Percentiles rank a stretch among this genome's conserved stretches.
Conservation (phyloP, 1,284 basidiomycete genomes). For the Ustilago sp. region DNA sequence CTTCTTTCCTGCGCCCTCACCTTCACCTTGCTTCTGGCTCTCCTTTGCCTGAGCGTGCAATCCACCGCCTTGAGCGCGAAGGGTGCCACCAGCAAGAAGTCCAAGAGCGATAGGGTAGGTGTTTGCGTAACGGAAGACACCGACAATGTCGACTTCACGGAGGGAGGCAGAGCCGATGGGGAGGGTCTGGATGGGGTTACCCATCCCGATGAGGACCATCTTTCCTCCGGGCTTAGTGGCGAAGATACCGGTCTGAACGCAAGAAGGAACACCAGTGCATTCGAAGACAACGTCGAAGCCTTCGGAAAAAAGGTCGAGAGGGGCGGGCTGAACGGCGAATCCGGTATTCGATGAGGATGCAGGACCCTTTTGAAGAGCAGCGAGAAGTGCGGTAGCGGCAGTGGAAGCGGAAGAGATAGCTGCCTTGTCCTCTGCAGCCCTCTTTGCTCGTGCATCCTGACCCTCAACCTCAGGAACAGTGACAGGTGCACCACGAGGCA, state of each 20-base stretch:
- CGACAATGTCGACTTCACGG: conserved; percentile 91
- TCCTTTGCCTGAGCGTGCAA: conserved; percentile 23
- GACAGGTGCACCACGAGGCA: conserved; percentile 77
- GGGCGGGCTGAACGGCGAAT: conserved; percentile 27
- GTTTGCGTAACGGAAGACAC: conserved; percentile 82
- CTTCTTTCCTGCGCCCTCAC: conserved; percentile 26
- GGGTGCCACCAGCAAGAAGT: conserved; percentile 46
- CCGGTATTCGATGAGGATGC: conserved; percentile 7
- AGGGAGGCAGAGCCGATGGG: conserved; percentile 85
- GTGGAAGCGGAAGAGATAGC: conserved; percentile 69
- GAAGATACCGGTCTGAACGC: conserved; percentile 66
- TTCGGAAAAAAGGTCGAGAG: conserved; percentile 27
- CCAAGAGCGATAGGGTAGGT: conserved; percentile 82
- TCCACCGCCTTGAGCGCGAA: conserved; percentile 46
- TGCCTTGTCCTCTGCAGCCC: conserved; percentile 74
- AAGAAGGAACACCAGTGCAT: conserved; percentile 88
- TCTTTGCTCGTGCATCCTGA: conserved; percentile 74
- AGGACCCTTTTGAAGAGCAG: conserved; percentile 22
- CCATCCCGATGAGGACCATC: conserved; percentile 95
- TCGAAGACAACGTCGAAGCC: conserved; percentile 94
- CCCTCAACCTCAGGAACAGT: conserved; percentile 1
- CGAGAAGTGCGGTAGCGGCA: conserved; percentile 69
- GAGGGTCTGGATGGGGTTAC: conserved; percentile 78
- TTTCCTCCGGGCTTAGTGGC: conserved; percentile 83
- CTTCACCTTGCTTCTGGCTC: conserved; percentile 14